phyloP scores from a whole-genome alignment of 768 basidiomycete genomes.

The Calocybe indica region DNA sequence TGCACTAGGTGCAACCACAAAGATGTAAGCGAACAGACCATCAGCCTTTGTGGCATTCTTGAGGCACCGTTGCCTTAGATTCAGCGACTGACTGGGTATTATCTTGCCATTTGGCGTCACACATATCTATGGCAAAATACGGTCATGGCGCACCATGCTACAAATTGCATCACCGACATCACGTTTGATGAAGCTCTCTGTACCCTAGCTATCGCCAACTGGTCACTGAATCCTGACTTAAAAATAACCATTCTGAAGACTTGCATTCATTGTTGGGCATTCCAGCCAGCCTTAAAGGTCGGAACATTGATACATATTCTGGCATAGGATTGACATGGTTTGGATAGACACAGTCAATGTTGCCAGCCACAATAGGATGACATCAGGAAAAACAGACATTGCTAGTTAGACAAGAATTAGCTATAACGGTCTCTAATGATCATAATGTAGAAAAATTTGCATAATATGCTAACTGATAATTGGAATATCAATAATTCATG shows the following conservation, averaged over 20 bases:
- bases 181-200: constrained; percentile 44
- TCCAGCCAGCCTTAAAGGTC: constrained; percentile 66
- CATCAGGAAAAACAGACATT: no score
- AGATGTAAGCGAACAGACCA: no score
- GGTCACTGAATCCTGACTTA: constrained; percentile 32
- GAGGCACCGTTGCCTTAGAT: no score
- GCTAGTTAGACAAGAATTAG: no score
- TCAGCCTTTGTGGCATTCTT: no score
- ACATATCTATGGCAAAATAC: constrained; percentile 50
- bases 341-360: constrained; percentile 40
- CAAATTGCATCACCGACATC: constrained; percentile 67
- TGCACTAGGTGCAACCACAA: no score
- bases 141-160: constrained; percentile 45
- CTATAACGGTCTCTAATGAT: no score
- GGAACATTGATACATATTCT: constrained; percentile 13
- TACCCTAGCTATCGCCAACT: constrained; percentile 31
- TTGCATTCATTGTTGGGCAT: constrained; percentile 54
- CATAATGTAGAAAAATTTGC: no score
- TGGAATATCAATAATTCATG: no score
- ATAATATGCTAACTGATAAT: no score
- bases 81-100: constrained; percentile 30
- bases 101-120: constrained; percentile 38
- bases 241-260: constrained; percentile 23
- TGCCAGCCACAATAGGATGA: constrained; percentile 53
- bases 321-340: constrained; percentile 4